phyloP scores from a whole-genome alignment of 2,329 filamentous ascomycete species.

The Colletotrichum agaves region DNA sequence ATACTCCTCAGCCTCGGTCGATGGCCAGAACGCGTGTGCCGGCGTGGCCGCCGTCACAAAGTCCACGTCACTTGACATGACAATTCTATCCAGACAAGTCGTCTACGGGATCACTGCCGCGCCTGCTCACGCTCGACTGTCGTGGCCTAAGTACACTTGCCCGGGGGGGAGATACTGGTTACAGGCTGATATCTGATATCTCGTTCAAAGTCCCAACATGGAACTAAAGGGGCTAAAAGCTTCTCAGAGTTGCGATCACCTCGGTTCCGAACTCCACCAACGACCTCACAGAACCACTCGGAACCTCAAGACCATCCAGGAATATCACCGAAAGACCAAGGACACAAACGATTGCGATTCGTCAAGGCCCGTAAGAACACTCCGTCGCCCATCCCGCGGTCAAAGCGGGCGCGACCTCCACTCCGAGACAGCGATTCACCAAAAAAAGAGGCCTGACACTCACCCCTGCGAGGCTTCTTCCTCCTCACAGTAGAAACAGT shows the following conservation, averaged over 20 bases:
- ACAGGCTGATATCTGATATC: too few relatives aligned
- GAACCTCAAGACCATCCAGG: neutral
- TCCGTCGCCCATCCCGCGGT: neutral
- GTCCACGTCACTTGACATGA: too few relatives aligned
- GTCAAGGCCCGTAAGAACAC: neutral
- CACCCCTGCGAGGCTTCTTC: neutral
- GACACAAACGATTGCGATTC: constrained; percentile 1
- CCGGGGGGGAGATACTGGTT: too few relatives aligned
- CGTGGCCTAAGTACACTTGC: too few relatives aligned
- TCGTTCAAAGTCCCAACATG: too few relatives aligned
- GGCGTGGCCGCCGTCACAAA: neutral
- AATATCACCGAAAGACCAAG: neutral
- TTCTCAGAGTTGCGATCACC: too few relatives aligned
- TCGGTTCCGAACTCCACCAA: neutral
- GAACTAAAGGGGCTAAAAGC: too few relatives aligned
- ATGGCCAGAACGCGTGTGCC: neutral
- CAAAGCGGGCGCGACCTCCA: neutral
- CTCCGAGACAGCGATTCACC: constrained; percentile 9
- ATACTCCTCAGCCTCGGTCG: neutral
- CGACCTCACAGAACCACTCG: neutral
- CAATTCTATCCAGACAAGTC: too few relatives aligned
- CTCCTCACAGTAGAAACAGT: neutral
- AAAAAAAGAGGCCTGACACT: neutral
- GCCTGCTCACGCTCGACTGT: too few relatives aligned
- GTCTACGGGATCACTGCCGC: too few relatives aligned